Evolutionary conservation across 108 stramenopile species (phyloP), one percentile per base, ranked within the genome.

Genomic region (Parietichytrium sp.): DNA sequence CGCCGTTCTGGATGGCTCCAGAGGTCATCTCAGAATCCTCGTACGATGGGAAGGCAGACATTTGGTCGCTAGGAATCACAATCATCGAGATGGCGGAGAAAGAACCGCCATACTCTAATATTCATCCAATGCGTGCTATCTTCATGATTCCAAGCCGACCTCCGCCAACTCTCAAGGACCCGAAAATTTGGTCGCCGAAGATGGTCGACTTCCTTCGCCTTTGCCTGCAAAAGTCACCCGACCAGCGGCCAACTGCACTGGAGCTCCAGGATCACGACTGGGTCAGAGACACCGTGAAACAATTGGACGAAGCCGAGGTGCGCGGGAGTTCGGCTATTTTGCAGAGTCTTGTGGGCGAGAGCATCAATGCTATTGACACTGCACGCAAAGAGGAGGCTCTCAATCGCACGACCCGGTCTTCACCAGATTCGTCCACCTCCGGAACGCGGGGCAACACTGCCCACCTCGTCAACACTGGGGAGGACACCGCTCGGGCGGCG

Each of bases 1-100:
- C 94, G 54, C 98, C 98, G 7, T 98, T 95, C 89, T 99, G 97
- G 97, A 99, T 99, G 95, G 96, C 96, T 2, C 97, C 97, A 4
- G 97, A 96, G 79, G 94, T 96, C 48, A 95, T 96, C 87, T 95
- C 95, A 51, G 84, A 95, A 79, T 45, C 38, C 61, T 45, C 38
- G 2, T 72, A 72, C 61, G 61, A 72, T 20, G 61, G 61, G 38
- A 72, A 72, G 61, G 96, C 96, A 18, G 97, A 99, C 88, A 95
- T 98, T 2, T 99, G 98, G 98, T 91, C 90, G 49, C 84, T 99
- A 47, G 98, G 96, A 31, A 97, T 98, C 81, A 98, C 97, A 8
- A 87, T 88, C n/a, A 97, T 99, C 52, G 97, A 99, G 90, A 92
- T 99, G 93, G 96, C 96, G 3, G 97, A 97, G 82, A 95, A 95